Evolutionary conservation across 345 rosid species (phyloP).

Genomic region (Balakata baccata): DNA sequence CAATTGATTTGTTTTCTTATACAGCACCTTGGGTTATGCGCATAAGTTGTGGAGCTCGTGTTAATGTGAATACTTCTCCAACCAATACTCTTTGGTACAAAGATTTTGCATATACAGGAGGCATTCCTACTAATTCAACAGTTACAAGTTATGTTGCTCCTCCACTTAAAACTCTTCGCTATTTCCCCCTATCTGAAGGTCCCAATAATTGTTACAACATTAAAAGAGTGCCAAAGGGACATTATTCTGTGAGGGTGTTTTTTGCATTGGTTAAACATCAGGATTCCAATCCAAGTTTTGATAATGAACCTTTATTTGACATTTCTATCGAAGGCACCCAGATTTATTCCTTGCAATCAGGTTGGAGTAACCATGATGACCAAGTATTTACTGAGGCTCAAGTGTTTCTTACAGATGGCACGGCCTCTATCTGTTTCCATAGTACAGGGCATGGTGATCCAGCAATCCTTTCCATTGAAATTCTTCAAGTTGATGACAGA

Average conservation of each 20-base stretch:
- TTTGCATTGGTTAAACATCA: conserved; percentile 49
- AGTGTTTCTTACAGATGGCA: conserved; percentile 63
- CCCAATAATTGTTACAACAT: conserved; percentile 85
- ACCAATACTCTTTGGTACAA: conserved; percentile 83
- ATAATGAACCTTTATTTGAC: conserved; percentile 82
- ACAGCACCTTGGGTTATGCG: conserved; percentile 86
- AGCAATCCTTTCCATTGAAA: conserved; percentile 71
- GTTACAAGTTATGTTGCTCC: conserved; percentile 59
- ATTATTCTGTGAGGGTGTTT: conserved; percentile 76
- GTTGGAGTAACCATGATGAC: conserved; percentile 80
- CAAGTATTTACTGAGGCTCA: conserved; percentile 79
- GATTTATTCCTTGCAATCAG: conserved; percentile 67
- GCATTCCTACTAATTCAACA: conserved; percentile 65
- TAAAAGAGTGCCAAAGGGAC: conserved; percentile 67
- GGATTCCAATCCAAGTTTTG: conserved; percentile 47
- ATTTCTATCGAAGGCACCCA: conserved; percentile 88
- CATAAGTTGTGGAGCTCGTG: conserved; percentile 88
- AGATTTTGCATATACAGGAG: conserved; percentile 93
- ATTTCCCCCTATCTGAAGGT: conserved; percentile 85
- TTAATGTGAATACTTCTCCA: conserved; percentile 54
- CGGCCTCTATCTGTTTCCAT: conserved; percentile 79
- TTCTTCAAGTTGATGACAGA: conserved; percentile 77
- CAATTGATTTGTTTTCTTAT: conserved; percentile 11
- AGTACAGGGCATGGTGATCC: conserved; percentile 99
- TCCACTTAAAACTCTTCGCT: conserved; percentile 68